phyloP scores from a whole-genome alignment of 148 eudicot genomes.

The Camellia granthamiana region DNA sequence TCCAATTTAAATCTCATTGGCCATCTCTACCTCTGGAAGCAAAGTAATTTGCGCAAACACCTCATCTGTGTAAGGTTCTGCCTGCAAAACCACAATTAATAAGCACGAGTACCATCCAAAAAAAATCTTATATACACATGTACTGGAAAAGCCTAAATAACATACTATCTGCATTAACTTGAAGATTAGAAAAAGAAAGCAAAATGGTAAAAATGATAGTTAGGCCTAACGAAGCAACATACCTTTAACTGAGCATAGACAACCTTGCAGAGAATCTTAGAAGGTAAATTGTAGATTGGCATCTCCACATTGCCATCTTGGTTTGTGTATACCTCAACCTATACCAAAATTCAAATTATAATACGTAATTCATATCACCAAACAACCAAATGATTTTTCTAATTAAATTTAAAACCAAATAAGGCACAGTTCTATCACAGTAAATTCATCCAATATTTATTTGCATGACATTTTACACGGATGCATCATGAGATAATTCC shows the following conservation, averaged over 20 bases:
- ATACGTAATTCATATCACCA: background rate
- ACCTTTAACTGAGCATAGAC: conserved; percentile 16
- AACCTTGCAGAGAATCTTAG: conserved; percentile 22
- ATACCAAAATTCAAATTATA: conserved; percentile 3
- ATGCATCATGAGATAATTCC: background rate
- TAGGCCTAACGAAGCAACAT: background rate
- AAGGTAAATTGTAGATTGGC: conserved; percentile 20
- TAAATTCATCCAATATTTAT: background rate
- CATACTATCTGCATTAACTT: background rate
- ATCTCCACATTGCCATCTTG: conserved; percentile 9
- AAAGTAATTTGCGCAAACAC: conserved; percentile 25
- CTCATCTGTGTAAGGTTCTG: conserved; percentile 20
- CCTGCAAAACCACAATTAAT: conserved; percentile 16
- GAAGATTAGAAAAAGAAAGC: background rate
- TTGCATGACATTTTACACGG: background rate
- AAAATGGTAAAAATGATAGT: background rate
- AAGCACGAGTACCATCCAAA: background rate
- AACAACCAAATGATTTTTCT: background rate
- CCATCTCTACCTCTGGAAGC: conserved; percentile 20
- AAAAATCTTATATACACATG: background rate
- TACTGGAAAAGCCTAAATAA: background rate
- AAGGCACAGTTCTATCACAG: background rate
- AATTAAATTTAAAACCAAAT: background rate
- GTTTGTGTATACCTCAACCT: conserved; percentile 17
- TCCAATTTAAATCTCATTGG: background rate